Evolutionary conservation across 257 asterid species (phyloP), one percentile per base, ranked within the genome.

Genomic region (Nicotiana otophora): DNA sequence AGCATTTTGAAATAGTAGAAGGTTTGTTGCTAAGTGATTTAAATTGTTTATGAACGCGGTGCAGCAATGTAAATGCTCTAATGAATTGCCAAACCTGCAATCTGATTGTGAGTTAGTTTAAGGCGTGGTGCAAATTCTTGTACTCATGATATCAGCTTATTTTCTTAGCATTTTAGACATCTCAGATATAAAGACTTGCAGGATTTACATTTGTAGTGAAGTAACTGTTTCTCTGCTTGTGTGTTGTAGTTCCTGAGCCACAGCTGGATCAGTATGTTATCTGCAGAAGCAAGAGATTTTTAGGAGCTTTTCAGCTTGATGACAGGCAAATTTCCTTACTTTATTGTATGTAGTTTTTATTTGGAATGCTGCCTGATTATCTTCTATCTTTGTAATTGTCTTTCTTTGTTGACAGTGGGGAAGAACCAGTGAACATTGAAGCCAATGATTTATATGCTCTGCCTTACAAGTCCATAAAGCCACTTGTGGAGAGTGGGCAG

Each of bases 281-380:
- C 67, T 92, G 99, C 88, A 89, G 97, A 86, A 92, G 96, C 96
- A 92, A 92, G 92, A 92, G 82, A 87, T 87, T 82, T 79, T 83
- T 92, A 62, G 99, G 99, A 83, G 82, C 97, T 51, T 90, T 92
- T 82, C 97, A 93, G 84, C 97, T 96, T 63, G 97, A 92, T 68
- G 98, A 92, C 82, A 87, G 98, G 97, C 86, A 90, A 85, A 72
- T 82, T 81, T 19, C 82, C 10, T 11, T 34, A 23, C 48, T 72
- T 68, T 1, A 31, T 30, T 84, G n/a, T 64, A 31, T 31, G 2
- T 30, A 2, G 34, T 66, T 63, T 81, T 67, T 46, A 15, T 15
- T 28, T 15, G 54, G 26, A 23, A 23, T 23, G 26, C 26, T 23
- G 26, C 26, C 26, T 23, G 26, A 23, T 78, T 54, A 55, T 61